Evolutionary conservation across 1,284 basidiomycete species (phyloP), one percentile per base, ranked within the genome.

Genomic region (Leccinum cinnamomeum): DNA sequence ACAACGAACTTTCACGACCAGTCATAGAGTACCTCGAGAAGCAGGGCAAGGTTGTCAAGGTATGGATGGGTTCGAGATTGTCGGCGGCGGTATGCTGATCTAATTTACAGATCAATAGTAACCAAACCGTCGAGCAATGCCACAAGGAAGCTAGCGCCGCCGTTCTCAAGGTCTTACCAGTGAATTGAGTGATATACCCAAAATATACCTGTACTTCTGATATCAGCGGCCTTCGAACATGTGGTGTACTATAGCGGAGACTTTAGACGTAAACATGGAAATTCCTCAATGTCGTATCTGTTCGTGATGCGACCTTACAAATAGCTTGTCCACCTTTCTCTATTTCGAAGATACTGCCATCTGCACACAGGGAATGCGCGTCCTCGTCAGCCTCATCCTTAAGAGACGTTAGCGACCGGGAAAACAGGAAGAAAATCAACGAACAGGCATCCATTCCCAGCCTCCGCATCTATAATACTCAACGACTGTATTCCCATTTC

Each of bases 1-100:
- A 98, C 78, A 83, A 91, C 65, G 88, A 91, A 56, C 92, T 95
- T 55, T 95, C 92, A n/a, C 94, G 95, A 91, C 97, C 97, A 11
- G 97, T 99, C 59, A 94, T 99, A 64, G 82, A 97, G 60, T 84
- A 95, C 76, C 98, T 97, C 77, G 78, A 82, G 59, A 77, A 82
- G 64, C 74, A 83, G 63, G 81, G 79, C 71, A 94, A 94, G 75
- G 93, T 98, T 18, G 88, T 94, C 95, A 65, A 63, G 60, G 50
- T 59, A 59, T 37, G 60, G 18, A 44, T 56, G 20, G 46, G 20
- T 50, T 12, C 20, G 30, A 16, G 35, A 56, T 23, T 35, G 23
- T 18, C 39, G 57, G 28, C 37, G 37, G 55, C 23, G 28, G 3
- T 35, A 44, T 33, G n/a, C 41, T 68, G 44, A 44, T 39, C 57